Percentiles rank a stretch among this genome's conserved stretches.
Evolutionary conservation across 2,329 filamentous ascomycete species (phyloP).

Genomic region (Penicillium sp.): DNA sequence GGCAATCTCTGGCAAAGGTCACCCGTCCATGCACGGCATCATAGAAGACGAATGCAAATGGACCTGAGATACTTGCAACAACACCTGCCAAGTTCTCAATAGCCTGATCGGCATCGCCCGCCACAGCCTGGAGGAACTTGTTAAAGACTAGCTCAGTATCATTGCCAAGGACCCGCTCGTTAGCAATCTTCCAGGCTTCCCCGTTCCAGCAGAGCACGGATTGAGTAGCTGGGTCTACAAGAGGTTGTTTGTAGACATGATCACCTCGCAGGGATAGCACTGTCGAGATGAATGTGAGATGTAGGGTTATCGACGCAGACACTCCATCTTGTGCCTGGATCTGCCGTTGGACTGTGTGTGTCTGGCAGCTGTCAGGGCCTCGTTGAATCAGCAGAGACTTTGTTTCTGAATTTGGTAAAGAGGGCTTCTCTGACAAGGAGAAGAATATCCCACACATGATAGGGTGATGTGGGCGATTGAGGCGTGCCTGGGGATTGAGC

Average conservation of each 20-base stretch:
- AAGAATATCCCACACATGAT: slow-evolving; percentile 56
- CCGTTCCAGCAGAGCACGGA: slow-evolving; percentile 95
- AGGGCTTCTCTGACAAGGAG: slow-evolving; percentile 41
- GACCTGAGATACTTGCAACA: slow-evolving; percentile 69
- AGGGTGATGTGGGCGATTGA: slow-evolving; percentile 9
- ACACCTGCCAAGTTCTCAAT: slow-evolving; percentile 43
- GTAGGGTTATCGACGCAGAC: slow-evolving; percentile 33
- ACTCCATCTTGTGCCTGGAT: slow-evolving; percentile 21
- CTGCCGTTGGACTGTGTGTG: slow-evolving; percentile 32
- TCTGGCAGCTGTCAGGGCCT: slow-evolving; percentile 48
- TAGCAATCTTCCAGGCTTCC: slow-evolving; percentile 80
- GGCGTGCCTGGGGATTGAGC: background rate
- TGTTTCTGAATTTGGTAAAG: slow-evolving; percentile 37
- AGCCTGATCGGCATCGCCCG: slow-evolving; percentile 19
- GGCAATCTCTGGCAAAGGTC: slow-evolving; percentile 82
- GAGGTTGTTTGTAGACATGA: slow-evolving; percentile 70
- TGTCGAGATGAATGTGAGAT: slow-evolving; percentile 72
- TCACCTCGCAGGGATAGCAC: slow-evolving; percentile 88
- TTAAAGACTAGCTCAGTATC: slow-evolving; percentile 73
- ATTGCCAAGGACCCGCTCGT: slow-evolving; percentile 65
- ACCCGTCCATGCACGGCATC: slow-evolving; percentile 64
- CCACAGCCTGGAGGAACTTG: slow-evolving; percentile 54
- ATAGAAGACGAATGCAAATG: slow-evolving; percentile 87
- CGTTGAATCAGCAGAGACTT: slow-evolving; percentile 40
- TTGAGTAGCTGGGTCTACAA: slow-evolving; percentile 57